Evolutionary conservation across 176 grass and related monocot species (phyloP).

Genomic region (maize (Zea mays)): DNA sequence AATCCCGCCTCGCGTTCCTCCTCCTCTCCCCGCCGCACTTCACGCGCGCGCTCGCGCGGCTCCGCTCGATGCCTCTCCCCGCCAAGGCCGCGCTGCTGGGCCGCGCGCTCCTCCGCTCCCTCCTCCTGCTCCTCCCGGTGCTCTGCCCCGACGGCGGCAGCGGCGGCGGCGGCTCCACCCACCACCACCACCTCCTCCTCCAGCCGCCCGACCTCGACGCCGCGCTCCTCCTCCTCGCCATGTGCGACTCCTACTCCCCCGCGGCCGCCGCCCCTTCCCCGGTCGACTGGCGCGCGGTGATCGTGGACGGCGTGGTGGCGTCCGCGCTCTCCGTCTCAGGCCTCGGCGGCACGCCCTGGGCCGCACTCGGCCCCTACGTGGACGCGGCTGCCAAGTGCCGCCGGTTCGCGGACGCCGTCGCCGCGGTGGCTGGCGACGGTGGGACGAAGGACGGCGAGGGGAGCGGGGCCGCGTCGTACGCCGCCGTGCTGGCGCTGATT

Average conservation of each 20-base stretch:
- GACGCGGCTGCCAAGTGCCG: constrained; percentile 77
- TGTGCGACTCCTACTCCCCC: constrained; percentile 74
- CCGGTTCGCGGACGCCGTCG: constrained; percentile 63
- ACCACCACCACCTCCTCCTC: constrained; percentile 40
- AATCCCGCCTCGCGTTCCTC: constrained; percentile 74
- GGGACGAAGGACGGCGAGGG: constrained; percentile 15
- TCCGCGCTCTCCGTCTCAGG: constrained; percentile 55
- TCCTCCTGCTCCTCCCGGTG: constrained; percentile 54
- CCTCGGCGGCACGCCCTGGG: constrained; percentile 70
- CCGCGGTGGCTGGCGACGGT: not conserved
- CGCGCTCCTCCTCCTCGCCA: constrained; percentile 75
- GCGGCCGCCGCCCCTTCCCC: constrained; percentile 1
- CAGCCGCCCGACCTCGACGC: constrained; percentile 59
- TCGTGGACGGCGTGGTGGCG: constrained; percentile 49
- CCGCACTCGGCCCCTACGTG: constrained; percentile 52
- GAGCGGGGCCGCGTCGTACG: constrained; percentile 40
- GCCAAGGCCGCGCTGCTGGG: constrained; percentile 68
- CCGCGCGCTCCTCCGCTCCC: constrained; percentile 73
- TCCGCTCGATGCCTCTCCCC: constrained; percentile 61
- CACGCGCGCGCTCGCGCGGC: constrained; percentile 60
- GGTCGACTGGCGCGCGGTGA: constrained; percentile 62
- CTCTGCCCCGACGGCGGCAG: constrained; percentile 38
- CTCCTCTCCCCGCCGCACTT: constrained; percentile 79
- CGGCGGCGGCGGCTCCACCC: not conserved
- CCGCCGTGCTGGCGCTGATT: constrained; percentile 52